Percentiles rank a stretch among this genome's conserved stretches.
These are phyloP conservation scores for Lepidium africanum DNA, from an alignment of 345 rosid species.

Conservation along the genomic window DNA sequence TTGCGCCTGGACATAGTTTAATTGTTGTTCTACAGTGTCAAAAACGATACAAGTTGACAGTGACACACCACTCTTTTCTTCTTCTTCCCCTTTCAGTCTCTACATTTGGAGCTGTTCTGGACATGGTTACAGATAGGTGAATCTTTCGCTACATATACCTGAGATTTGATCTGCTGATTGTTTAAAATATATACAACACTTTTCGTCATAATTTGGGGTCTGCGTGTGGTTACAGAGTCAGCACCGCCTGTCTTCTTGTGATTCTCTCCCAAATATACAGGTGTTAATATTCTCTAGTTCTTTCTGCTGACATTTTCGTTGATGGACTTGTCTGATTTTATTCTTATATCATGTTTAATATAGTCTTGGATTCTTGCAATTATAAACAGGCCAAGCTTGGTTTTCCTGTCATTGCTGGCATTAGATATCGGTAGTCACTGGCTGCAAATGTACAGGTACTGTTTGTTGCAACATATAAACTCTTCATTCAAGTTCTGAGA, in stretches of 20 bases:
- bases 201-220: neutral
- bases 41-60: neutral
- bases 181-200: neutral
- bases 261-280: slow-evolving; percentile 85
- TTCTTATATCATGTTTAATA: neutral
- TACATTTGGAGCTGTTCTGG: slow-evolving; percentile 94
- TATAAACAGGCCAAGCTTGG: slow-evolving; percentile 78
- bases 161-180: neutral
- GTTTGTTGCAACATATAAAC: neutral
- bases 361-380: neutral
- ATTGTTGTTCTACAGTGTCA: neutral
- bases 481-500: neutral
- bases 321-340: neutral
- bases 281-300: slow-evolving; percentile 14
- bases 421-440: slow-evolving; percentile 90
- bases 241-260: slow-evolving; percentile 92
- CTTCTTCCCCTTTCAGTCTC: slow-evolving; percentile 48
- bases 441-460: slow-evolving; percentile 94
- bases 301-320: neutral
- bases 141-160: neutral
- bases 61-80: slow-evolving; percentile 8
- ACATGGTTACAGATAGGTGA: slow-evolving; percentile 96
- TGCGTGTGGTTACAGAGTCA: slow-evolving; percentile 52
- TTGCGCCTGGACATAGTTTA: neutral
- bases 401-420: slow-evolving; percentile 74